Evolutionary conservation across 2,329 filamentous ascomycete species (phyloP).

Genomic region (Aureobasidium sp.): DNA sequence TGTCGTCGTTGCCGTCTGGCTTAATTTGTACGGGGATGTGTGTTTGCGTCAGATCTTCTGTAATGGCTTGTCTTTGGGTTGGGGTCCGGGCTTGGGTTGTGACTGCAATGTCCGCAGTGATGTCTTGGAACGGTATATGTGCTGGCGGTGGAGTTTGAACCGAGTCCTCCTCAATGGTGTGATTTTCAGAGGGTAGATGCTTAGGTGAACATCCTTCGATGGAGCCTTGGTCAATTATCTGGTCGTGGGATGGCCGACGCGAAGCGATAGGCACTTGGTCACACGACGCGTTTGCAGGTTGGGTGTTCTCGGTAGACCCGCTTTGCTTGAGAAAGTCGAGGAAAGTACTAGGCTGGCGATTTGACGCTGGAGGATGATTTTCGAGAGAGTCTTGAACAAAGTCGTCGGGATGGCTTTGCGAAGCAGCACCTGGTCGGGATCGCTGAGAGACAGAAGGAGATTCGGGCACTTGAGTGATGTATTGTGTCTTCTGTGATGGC

Average conservation of each 20-base stretch:
- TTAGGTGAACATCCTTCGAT: not conserved
- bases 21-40: not conserved
- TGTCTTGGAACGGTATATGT: not conserved
- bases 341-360: not conserved
- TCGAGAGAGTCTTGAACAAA: constrained; percentile 2
- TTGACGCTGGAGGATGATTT: not conserved
- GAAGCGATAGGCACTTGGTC: not conserved
- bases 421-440: not conserved
- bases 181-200: not conserved
- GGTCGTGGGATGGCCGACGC: not conserved
- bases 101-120: not conserved
- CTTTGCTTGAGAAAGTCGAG: not conserved
- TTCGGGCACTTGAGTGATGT: not conserved
- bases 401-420: not conserved
- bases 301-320: not conserved
- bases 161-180: not conserved
- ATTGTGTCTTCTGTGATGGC: not conserved
- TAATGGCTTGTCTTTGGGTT: not conserved
- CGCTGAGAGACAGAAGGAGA: not conserved
- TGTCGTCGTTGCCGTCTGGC: not conserved
- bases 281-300: not conserved
- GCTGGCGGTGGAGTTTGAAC: not conserved
- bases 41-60: not conserved
- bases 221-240: not conserved
- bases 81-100: not conserved